Percentiles rank a stretch among this genome's conserved stretches.
Evolutionary conservation across 2,329 filamentous ascomycete genomes (phyloP).

Genomic region (Claviceps fusiformis): DNA sequence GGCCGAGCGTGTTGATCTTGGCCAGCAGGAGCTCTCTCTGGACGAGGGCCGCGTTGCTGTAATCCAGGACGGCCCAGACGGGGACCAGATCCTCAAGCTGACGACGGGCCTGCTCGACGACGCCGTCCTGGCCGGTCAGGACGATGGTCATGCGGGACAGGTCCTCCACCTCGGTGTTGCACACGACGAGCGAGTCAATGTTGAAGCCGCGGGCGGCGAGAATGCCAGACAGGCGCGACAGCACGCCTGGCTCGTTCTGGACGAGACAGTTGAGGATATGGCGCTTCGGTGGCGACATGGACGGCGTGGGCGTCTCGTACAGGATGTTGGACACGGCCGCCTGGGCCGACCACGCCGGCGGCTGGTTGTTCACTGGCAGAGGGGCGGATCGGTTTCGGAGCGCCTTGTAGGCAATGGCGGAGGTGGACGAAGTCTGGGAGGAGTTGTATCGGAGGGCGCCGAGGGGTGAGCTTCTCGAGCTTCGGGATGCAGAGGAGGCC

Average conservation of each 20-base stretch:
- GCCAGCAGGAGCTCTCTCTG: slow-evolving; percentile 91
- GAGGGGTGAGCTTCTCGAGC: slow-evolving; percentile 7
- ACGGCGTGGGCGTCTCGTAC: slow-evolving; percentile 89
- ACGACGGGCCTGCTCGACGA: slow-evolving; percentile 89
- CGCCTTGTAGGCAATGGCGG: slow-evolving; percentile 92
- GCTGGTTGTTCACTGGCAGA: slow-evolving; percentile 62
- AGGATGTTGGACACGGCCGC: slow-evolving; percentile 96
- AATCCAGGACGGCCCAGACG: slow-evolving; percentile 96
- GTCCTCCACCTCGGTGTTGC: slow-evolving; percentile 93
- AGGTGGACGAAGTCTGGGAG: slow-evolving; percentile 61
- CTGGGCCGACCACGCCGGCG: slow-evolving; percentile 75
- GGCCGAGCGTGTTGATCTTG: slow-evolving; percentile 92
- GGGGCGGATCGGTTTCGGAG: slow-evolving; percentile 81
- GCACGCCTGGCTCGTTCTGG: slow-evolving; percentile 95
- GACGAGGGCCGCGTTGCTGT: slow-evolving; percentile 81
- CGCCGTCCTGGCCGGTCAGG: slow-evolving; percentile 86
- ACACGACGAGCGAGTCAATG: slow-evolving; percentile 95
- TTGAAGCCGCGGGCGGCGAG: slow-evolving; percentile 95
- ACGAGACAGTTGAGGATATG: slow-evolving; percentile 97
- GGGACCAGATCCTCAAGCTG: slow-evolving; percentile 95
- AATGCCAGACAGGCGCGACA: slow-evolving; percentile 93
- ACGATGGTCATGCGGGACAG: slow-evolving; percentile 98
- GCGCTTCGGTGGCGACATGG: slow-evolving; percentile 71
- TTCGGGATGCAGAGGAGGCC: slow-evolving; percentile 17
- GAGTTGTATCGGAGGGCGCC: slow-evolving; percentile 22